Percentiles rank a stretch among this genome's conserved stretches.
phyloP scores from a whole-genome alignment of 768 basidiomycete genomes.

The Leccinum broughii region DNA sequence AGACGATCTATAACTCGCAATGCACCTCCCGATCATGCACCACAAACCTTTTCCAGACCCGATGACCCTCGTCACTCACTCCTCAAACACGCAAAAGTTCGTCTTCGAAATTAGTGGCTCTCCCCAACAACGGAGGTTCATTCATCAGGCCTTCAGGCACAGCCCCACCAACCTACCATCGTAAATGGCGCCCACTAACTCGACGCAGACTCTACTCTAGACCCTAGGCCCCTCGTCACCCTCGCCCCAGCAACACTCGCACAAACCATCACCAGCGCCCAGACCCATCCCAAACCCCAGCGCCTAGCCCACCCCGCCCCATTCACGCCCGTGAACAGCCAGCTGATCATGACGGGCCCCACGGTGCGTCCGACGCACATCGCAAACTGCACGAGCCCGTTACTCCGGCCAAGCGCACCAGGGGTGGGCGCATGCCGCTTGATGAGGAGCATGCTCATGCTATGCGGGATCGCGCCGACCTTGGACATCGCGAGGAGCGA shows the following conservation, averaged over 20 bases:
- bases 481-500: neutral
- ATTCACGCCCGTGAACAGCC: slow-evolving; percentile 15
- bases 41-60: no score
- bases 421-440: neutral
- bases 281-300: slow-evolving; percentile 8
- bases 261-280: slow-evolving; percentile 12
- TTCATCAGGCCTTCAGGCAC: no score
- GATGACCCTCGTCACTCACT: no score
- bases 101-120: no score
- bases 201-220: neutral
- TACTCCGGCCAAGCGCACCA: slow-evolving; percentile 53
- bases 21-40: no score
- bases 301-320: slow-evolving; percentile 10
- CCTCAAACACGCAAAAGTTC: no score
- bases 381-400: slow-evolving; percentile 57
- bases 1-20: no score
- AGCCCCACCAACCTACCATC: no score
- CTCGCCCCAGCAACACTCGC: slow-evolving; percentile 11
- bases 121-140: no score
- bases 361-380: slow-evolving; percentile 56
- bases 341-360: slow-evolving; percentile 42
- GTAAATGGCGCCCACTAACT: neutral
- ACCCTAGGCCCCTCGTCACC: neutral
- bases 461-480: neutral
- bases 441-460: neutral